Conservation (phyloP, 139 green algal species). For the Micractinium sp. region DNA sequence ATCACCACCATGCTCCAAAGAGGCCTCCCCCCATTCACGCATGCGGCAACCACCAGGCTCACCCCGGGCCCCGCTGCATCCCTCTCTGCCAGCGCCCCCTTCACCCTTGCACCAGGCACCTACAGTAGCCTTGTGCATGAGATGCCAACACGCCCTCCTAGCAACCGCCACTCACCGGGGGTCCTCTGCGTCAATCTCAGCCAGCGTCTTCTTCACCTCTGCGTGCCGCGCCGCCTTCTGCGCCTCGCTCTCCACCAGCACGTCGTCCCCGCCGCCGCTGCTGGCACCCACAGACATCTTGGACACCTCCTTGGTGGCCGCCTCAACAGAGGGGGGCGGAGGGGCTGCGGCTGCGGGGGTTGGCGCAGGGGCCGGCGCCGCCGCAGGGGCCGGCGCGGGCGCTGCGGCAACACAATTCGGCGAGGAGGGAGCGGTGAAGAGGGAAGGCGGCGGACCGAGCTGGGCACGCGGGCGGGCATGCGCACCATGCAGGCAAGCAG, state of each 20-base stretch:
- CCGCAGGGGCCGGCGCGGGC: background rate
- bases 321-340: conserved; percentile 12
- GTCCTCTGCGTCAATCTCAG: conserved; percentile 70
- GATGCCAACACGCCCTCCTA: too few relatives aligned
- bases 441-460: background rate
- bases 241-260: conserved; percentile 39
- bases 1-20: too few relatives aligned
- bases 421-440: background rate
- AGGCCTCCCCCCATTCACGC: too few relatives aligned
- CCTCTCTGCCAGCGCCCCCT: too few relatives aligned
- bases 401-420: background rate
- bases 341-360: background rate
- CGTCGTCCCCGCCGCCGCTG: conserved; percentile 27
- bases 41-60: too few relatives aligned
- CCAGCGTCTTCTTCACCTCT: conserved; percentile 62
- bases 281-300: conserved; percentile 49
- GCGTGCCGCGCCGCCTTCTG: conserved; percentile 48
- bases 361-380: background rate
- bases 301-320: conserved; percentile 45
- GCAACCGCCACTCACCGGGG: conserved; percentile 45
- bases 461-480: background rate
- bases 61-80: too few relatives aligned
- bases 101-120: too few relatives aligned
- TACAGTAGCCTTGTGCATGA: too few relatives aligned
- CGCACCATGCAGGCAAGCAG: too few relatives aligned